These are phyloP conservation scores for Sparassis latifolia DNA, from an alignment of 1,284 basidiomycete genomes.

Conservation along the genomic window DNA sequence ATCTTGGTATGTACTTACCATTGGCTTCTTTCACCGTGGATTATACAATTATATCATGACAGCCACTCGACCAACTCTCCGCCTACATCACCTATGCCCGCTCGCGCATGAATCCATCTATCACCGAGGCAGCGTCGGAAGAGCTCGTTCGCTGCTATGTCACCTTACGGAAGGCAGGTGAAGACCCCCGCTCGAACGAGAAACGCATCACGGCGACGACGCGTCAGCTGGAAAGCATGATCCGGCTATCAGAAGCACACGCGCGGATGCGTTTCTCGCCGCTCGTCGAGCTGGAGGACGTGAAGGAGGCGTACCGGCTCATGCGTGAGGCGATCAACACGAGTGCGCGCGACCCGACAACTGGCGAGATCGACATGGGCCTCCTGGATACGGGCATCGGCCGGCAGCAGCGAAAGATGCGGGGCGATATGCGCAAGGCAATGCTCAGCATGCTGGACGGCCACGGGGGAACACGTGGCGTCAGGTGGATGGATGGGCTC, in stretches of 20 bases:
- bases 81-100: slow-evolving; percentile 94
- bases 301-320: slow-evolving; percentile 85
- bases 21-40: not conserved
- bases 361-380: slow-evolving; percentile 95
- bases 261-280: slow-evolving; percentile 91
- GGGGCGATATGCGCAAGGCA: slow-evolving; percentile 82
- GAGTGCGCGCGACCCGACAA: slow-evolving; percentile 90
- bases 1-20: slow-evolving; percentile 56
- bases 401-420: slow-evolving; percentile 73
- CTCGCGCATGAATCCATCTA: slow-evolving; percentile 82
- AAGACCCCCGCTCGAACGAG: slow-evolving; percentile 82
- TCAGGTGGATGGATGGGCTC: slow-evolving; percentile 77
- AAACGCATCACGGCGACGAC: slow-evolving; percentile 98
- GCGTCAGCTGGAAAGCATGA: slow-evolving; percentile 95
- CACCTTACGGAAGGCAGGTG: slow-evolving; percentile 88
- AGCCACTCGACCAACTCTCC: slow-evolving; percentile 88
- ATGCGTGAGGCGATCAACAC: slow-evolving; percentile 96
- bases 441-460: slow-evolving; percentile 64
- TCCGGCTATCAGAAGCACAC: slow-evolving; percentile 95
- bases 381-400: slow-evolving; percentile 93
- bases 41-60: not conserved
- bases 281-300: slow-evolving; percentile 82
- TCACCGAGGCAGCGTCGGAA: slow-evolving; percentile 81
- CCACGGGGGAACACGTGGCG: slow-evolving; percentile 49
- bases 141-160: slow-evolving; percentile 90